Evolutionary conservation across 345 rosid species (phyloP), one percentile per base, ranked within the genome.

Genomic region (Cochlearia excelsa): DNA sequence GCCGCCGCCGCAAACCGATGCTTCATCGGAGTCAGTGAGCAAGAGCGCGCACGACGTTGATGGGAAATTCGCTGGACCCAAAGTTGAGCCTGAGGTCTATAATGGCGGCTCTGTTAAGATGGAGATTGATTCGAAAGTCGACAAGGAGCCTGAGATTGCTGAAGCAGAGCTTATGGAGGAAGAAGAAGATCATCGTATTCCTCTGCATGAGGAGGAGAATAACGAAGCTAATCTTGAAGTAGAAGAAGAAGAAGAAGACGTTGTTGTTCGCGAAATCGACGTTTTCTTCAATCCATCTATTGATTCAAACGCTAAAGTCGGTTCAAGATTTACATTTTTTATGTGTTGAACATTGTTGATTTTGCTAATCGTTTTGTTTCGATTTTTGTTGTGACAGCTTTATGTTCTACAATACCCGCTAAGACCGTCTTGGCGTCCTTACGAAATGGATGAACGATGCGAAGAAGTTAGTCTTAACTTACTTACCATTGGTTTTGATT

Each of bases 371-470:
- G 23, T 41, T 61, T 31, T 6, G 23, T 16, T 16, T 16, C 23
- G 23, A 16, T 16, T 16, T 16, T 16, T 16, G n/a, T 28, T 35
- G 35, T 56, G 80, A 39, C 82, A 91, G 98, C 60, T 92, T 26
- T 88, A 84, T 74, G 85, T 92, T 30, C 34, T 84, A 77, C 98
- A 92, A 75, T 92, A 81, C 78, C 96, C 96, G 6, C 44, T 84
- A 51, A 77, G 98, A 65, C 83, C 96, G 2, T 62, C 75, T 50
- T 92, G 98, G 98, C 88, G 95, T 46, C 90, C 95, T 1, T 92
- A 86, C 27, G 96, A 92, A 50, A 66, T 92, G 71, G 96, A 91
- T 37, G 90, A 84, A 40, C 77, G 82, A 37, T 92, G 96, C 26
- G 57, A 81, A 68, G 87, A 84, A 95, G 97, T 83, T 65, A 46